Evolutionary conservation across 129 eudicot species (phyloP), one percentile per base, ranked within the genome.

Genomic region (Saussurea involucrata): DNA sequence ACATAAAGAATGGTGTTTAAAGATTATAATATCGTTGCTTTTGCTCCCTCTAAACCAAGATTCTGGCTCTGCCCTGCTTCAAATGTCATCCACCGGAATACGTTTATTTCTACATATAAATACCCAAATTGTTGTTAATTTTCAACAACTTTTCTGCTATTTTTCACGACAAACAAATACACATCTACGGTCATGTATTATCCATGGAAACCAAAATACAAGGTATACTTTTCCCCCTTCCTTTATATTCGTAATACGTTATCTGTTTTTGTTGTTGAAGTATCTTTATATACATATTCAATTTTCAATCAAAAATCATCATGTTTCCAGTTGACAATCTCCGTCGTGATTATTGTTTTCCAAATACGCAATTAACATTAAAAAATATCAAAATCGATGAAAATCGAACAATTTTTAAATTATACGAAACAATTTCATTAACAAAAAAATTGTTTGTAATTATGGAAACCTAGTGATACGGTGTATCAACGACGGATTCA

Each of bases 171-270:
- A 1, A 28, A 1, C 34, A 66, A 1, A 66, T 12, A 76, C 24
- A 40, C 55, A 6, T 46, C 66, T n/a, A 5, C 22, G 9, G 5
- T 58, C 57, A 76, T 76, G 73, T 10, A 76, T 66, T 12, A 17
- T 53, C 20, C 31, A 29, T 66, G 73, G 73, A 66, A 8, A 31
- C 24, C 53, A 33, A 66, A n/a, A 49, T 29, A 66, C 80, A 76
- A 76, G 73, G 80, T 76, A 66, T 6, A 5, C 44, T n/a, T 24
- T 22, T n/a, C 10, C 12, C 64, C 27, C 34, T 13, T 37, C 28
- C 29, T 17, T n/a, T 40, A 25, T 1, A 1, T 24, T 61, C 11
- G 1, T 72, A 13, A 37, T 9, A 37, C 2, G 9, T 17, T 15
- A 15, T 4, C 58, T 15, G 21, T 15, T 49, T 2, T 15, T 49